Percentiles rank a stretch among this genome's conserved stretches.
phyloP scores from a whole-genome alignment of 1,284 basidiomycete species.

The Apiotrichum sp. region DNA sequence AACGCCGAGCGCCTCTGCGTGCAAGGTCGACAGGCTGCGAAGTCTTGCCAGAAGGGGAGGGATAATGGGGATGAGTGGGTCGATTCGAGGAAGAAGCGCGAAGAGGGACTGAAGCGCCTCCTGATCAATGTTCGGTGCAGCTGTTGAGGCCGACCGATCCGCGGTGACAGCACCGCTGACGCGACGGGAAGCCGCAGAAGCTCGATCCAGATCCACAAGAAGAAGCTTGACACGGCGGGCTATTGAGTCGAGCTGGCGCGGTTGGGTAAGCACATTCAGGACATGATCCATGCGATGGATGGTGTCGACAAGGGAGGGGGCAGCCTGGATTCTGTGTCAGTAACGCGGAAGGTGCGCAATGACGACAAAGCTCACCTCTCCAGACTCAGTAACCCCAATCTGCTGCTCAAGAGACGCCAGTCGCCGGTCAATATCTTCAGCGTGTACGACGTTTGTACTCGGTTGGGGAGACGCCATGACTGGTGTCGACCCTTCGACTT shows the following conservation, averaged over 20 bases:
- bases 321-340: background rate
- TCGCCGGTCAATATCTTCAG: slow-evolving; percentile 54
- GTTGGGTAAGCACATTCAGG: slow-evolving; percentile 82
- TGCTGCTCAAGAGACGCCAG: slow-evolving; percentile 71
- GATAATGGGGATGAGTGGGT: slow-evolving; percentile 80
- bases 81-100: slow-evolving; percentile 72
- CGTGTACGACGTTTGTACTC: background rate
- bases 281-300: slow-evolving; percentile 69
- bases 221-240: slow-evolving; percentile 88
- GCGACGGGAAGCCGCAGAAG: slow-evolving; percentile 54
- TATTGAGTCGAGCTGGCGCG: slow-evolving; percentile 93
- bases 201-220: slow-evolving; percentile 84
- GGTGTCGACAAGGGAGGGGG: slow-evolving; percentile 54
- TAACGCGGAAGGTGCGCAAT: too few species aligned
- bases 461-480: background rate
- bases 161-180: slow-evolving; percentile 62
- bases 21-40: slow-evolving; percentile 72
- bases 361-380: background rate
- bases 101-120: slow-evolving; percentile 57
- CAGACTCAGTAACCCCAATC: slow-evolving; percentile 52
- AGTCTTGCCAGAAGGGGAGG: slow-evolving; percentile 85
- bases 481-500: too few species aligned
- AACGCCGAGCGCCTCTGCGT: slow-evolving; percentile 73
- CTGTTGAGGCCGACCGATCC: slow-evolving; percentile 47
- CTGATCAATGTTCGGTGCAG: slow-evolving; percentile 31